A percentile compares a stretch with the other conserved stretches of the same genome.
Evolutionary conservation across 2,329 filamentous ascomycete species (phyloP).

Genomic region (Epichloe glyceriae): DNA sequence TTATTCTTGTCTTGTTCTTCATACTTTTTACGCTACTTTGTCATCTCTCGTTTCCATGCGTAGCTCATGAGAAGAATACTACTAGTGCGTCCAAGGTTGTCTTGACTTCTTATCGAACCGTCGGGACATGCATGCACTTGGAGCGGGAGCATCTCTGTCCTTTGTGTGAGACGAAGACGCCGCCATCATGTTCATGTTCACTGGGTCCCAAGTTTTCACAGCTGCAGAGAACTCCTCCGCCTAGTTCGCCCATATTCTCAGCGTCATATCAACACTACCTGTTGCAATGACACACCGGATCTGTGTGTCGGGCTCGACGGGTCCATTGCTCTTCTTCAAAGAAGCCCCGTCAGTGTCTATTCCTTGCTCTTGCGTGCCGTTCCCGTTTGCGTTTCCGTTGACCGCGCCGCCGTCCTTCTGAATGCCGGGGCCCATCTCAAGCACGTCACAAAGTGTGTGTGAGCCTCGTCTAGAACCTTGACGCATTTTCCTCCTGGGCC

Average conservation of each 20-base stretch:
- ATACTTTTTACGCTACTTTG: neutral
- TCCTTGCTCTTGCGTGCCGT: conserved; percentile 6
- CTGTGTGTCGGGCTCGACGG: conserved; percentile 36
- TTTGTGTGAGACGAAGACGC: no score
- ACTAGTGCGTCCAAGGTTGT: neutral
- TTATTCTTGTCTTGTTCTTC: fast-evolving
- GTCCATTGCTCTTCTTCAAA: conserved; percentile 33
- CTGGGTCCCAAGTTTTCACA: no score
- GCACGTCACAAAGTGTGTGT: conserved; percentile 76
- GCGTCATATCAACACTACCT: conserved; percentile 68
- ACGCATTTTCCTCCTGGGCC: conserved; percentile 82
- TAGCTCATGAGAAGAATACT: neutral
- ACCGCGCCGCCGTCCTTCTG: conserved; percentile 7
- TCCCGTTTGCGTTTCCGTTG: conserved; percentile 2
- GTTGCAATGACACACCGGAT: conserved; percentile 81
- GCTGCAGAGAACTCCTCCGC: neutral
- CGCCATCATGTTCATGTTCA: no score
- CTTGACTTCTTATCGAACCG: no score
- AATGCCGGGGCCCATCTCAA: conserved; percentile 64
- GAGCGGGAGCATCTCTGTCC: no score
- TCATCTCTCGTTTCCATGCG: neutral
- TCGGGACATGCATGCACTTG: no score
- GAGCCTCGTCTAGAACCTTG: conserved; percentile 63
- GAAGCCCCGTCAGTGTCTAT: conserved; percentile 21
- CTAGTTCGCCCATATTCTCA: conserved; percentile 61